Evolutionary conservation across 129 eudicot genomes (phyloP), one percentile per base, ranked within the genome.

Genomic region (Sambucus nigra): DNA sequence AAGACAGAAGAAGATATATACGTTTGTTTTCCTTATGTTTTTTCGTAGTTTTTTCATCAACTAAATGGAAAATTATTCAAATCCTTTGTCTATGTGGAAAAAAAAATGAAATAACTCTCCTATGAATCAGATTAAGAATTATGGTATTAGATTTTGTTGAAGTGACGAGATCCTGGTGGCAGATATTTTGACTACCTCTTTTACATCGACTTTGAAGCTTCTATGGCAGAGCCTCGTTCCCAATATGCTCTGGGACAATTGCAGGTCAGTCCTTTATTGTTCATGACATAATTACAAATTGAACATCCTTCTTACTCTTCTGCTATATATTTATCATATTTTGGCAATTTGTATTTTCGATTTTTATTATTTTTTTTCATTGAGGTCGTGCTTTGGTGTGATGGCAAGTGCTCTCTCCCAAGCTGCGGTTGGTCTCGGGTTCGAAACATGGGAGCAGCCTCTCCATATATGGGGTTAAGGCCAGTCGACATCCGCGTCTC

Each of bases 131-230:
- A 24, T 24, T 42, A 40, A 1, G 12, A 38, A 56, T 4, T 39
- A 25, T 35, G 26, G 15, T 21, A 2, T 35, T 0, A 31, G 28
- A 20, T 53, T 22, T n/a, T n/a, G 9, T 31, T 58, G 24, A 21
- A 47, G 45, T 51, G 57, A 62, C 60, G 21, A 41, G 25, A 7
- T 47, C 61, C 50, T 46, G 20, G 40, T 63, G 50, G 63, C 76
- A 87, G 96, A 69, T 87, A 87, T 69, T 87, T 87, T 66, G 96
- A 82, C 56, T 87, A 87, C 72, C 85, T 87, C 27, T 87, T 87
- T 41, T 82, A 79, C 74, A 71, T 87, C 3, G 96, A 87, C 68
- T 79, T 87, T 66, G 96, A 87, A 71, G 94, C 96, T 46, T 87
- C 96, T 0, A 82, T 82, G 96, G 94, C 88, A 1, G 96, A 87